phyloP scores from a whole-genome alignment of 169 alveolate genomes.

The Perkinsus chesapeaki region DNA sequence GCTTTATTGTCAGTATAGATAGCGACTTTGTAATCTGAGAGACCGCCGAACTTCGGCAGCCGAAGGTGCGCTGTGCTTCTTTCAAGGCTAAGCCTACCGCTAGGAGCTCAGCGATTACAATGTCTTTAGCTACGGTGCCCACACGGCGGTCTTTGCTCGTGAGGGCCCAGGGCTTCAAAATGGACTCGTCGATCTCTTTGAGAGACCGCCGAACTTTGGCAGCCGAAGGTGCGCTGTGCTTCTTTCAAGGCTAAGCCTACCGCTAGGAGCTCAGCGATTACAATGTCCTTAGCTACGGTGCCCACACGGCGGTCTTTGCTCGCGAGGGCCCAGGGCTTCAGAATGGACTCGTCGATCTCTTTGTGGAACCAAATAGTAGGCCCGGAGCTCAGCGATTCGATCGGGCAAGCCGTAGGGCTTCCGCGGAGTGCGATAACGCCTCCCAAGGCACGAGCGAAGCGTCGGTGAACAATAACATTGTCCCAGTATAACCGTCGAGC shows the following conservation, averaged over 20 bases:
- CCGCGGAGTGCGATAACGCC: not conserved
- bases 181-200: not conserved
- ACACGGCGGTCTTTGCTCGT: not conserved
- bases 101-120: not conserved
- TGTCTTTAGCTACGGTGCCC: not conserved
- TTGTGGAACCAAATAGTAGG: not conserved
- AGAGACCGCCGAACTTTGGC: too few species aligned
- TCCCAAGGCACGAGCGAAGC: not conserved
- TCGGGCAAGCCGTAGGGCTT: not conserved
- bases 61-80: not conserved
- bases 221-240: not conserved
- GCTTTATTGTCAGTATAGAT: not conserved
- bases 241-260: not conserved
- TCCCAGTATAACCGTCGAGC: not conserved
- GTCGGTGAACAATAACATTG: not conserved
- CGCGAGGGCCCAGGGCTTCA: not conserved
- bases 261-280: not conserved
- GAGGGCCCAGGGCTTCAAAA: not conserved
- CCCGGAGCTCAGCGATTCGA: not conserved
- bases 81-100: not conserved
- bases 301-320: not conserved
- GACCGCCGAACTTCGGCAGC: too few species aligned
- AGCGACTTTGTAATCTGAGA: not conserved
- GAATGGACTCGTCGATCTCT: not conserved
- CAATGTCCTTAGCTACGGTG: not conserved